Evolutionary conservation across 441 rosid genomes (phyloP).

Genomic region (Omphalea diandra): DNA sequence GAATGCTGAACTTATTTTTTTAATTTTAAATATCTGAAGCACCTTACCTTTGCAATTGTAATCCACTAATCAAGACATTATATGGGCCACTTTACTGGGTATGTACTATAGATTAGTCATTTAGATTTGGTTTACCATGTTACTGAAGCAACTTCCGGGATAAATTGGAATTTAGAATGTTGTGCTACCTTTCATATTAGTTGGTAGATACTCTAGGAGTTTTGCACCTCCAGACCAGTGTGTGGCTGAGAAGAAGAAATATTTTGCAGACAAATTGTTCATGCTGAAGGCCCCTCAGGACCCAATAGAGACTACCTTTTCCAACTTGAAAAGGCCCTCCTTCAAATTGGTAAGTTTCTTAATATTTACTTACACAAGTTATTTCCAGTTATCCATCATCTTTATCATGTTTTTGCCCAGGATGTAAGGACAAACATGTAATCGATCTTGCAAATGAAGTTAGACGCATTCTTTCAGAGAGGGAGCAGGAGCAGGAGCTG

Average conservation of each 20-base stretch:
- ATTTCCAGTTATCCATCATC: not conserved
- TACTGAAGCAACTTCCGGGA: not conserved
- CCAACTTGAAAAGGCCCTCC: constrained; percentile 68
- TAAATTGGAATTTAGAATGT: not conserved
- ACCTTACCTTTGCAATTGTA: not conserved
- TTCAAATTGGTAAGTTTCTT: constrained; percentile 44
- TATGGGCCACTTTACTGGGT: no score
- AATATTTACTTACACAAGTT: not conserved
- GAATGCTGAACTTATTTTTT: no score
- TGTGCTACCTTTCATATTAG: not conserved
- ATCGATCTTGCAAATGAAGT: constrained; percentile 70
- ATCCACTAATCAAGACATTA: not conserved
- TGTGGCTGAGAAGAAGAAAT: not conserved
- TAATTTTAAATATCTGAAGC: not conserved
- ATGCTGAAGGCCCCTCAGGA: constrained; percentile 90
- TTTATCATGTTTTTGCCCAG: constrained; percentile 29
- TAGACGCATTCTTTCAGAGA: constrained; percentile 46
- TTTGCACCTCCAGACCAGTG: not conserved
- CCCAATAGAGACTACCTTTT: constrained; percentile 90
- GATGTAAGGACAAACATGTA: constrained; percentile 70
- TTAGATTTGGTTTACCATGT: not conserved
- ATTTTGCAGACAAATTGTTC: constrained; percentile 58
- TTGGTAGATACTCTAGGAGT: not conserved
- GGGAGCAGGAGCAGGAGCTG: constrained; percentile 20
- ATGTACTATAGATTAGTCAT: no score